Evolutionary conservation across 768 basidiomycete species (phyloP).

Genomic region (Punctularia strigosozonata): DNA sequence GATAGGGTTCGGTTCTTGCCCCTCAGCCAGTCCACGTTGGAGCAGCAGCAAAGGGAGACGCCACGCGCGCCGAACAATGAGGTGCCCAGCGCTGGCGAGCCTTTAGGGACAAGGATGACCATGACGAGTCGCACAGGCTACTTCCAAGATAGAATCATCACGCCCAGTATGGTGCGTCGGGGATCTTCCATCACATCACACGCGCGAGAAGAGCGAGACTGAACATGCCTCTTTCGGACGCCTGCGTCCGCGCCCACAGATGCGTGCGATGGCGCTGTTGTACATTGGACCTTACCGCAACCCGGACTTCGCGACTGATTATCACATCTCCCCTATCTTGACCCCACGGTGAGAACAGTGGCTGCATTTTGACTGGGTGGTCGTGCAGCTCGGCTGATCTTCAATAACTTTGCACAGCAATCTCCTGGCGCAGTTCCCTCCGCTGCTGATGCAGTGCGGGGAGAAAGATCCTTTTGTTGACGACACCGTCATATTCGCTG

Average conservation of each 20-base stretch:
- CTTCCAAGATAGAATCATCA: slow-evolving; percentile 88
- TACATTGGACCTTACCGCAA: slow-evolving; percentile 91
- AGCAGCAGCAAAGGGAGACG: no score
- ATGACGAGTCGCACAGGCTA: slow-evolving; percentile 94
- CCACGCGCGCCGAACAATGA: slow-evolving; percentile 15
- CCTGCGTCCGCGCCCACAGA: no score
- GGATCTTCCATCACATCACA: slow-evolving; percentile 1
- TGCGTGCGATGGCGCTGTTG: slow-evolving; percentile 98
- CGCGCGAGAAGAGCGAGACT: not conserved
- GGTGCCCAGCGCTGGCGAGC: no score
- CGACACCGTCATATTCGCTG: slow-evolving; percentile 94
- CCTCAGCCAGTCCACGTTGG: no score
- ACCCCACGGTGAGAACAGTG: no score
- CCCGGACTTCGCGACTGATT: slow-evolving; percentile 92
- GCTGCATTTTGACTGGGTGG: no score
- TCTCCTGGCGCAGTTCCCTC: slow-evolving; percentile 88
- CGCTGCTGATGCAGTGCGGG: slow-evolving; percentile 87
- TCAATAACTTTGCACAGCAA: no score
- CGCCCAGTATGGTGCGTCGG: slow-evolving; percentile 84
- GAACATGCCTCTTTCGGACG: slow-evolving; percentile 1
- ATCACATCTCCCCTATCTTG: slow-evolving; percentile 91
- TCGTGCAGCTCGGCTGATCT: no score
- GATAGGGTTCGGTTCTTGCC: no score
- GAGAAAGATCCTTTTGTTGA: slow-evolving; percentile 94
- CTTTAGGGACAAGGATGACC: slow-evolving; percentile 79